Conservation (phyloP, 2,329 filamentous ascomycete genomes). For the Aureobasidium namibiae region DNA sequence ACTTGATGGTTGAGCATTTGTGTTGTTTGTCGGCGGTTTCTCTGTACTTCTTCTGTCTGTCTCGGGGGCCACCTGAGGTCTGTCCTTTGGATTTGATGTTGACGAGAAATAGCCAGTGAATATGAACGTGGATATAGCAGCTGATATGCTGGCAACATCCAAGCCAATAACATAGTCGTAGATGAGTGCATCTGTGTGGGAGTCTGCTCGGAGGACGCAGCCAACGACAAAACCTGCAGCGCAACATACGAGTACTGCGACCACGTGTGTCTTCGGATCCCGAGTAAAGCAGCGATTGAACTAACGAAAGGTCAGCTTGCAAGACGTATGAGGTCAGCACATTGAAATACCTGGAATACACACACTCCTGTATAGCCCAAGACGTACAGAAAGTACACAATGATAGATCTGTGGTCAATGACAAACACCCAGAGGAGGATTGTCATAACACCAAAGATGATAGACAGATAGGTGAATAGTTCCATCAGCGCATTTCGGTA, state of each 20-base stretch:
- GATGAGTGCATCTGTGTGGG: slow-evolving; percentile 1
- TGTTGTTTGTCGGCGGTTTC: not conserved
- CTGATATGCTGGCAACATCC: slow-evolving; percentile 12
- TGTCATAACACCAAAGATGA: slow-evolving; percentile 10
- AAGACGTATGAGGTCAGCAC: not conserved
- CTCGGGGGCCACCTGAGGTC: too few relatives aligned
- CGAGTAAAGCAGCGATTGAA: slow-evolving; percentile 16
- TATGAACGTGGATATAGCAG: slow-evolving; percentile 12
- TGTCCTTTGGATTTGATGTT: not conserved
- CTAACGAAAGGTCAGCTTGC: not conserved
- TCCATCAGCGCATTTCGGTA: slow-evolving; percentile 14
- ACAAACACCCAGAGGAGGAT: slow-evolving; percentile 15
- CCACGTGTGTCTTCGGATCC: slow-evolving; percentile 11
- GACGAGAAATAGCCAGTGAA: slow-evolving; percentile 14
- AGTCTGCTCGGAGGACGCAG: slow-evolving; percentile 9
- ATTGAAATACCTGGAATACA: slow-evolving; percentile 11
- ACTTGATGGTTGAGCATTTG: too few relatives aligned
- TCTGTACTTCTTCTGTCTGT: not conserved
- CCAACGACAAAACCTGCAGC: slow-evolving; percentile 14
- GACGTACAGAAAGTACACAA: slow-evolving; percentile 14
- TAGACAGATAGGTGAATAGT: slow-evolving; percentile 5
- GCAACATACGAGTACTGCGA: slow-evolving; percentile 13
- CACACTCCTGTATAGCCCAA: slow-evolving; percentile 15
- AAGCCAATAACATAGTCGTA: slow-evolving; percentile 15
- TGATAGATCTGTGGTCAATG: slow-evolving; percentile 7